Evolutionary conservation across 2,329 filamentous ascomycete species (phyloP).

Genomic region (Metarhizium robertsii): DNA sequence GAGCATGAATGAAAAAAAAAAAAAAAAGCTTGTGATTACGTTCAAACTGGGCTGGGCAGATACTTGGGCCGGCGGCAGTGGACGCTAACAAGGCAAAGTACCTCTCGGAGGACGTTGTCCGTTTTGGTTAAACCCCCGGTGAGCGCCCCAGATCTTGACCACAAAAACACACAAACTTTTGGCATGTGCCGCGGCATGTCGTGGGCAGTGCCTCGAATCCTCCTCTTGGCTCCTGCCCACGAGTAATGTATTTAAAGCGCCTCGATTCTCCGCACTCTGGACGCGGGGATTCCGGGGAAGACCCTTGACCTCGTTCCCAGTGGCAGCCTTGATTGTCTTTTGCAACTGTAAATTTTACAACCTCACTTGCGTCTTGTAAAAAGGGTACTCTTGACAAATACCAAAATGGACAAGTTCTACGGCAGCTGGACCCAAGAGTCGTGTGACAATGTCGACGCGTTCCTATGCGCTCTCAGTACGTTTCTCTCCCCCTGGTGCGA

Average conservation of each 20-base stretch:
- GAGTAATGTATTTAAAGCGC: background rate
- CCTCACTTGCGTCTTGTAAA: background rate
- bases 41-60: no score
- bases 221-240: background rate
- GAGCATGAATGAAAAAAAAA: no score
- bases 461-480: background rate
- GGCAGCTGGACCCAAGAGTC: constrained; percentile 3
- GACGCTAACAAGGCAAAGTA: background rate
- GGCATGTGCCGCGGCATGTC: constrained; percentile 1
- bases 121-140: background rate
- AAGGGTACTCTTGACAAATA: background rate
- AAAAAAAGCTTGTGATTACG: no score
- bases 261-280: background rate
- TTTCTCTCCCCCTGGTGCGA: background rate
- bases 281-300: background rate
- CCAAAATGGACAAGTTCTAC: background rate
- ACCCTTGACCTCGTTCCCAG: background rate
- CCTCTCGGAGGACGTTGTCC: background rate
- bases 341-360: background rate
- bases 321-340: background rate
- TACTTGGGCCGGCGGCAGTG: no score
- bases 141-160: background rate
- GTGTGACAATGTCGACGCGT: constrained; percentile 1
- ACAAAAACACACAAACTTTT: background rate
- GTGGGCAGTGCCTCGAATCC: background rate